Base-by-base conservation (phyloP, 345 rosid species). In the Nephelium lappaceum region DNA sequence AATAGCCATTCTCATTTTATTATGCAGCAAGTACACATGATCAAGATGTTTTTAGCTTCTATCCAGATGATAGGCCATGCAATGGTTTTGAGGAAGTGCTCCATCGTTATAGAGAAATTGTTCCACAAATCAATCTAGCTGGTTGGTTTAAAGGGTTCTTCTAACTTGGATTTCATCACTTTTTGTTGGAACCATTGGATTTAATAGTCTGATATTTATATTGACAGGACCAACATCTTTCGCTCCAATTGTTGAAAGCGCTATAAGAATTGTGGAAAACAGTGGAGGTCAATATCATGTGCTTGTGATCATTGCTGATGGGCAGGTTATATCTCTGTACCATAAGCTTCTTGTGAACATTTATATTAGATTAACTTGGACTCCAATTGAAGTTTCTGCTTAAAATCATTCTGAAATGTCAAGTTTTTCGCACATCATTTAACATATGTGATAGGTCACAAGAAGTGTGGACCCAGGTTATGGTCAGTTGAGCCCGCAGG, bases 231-330 rank as follows among this genome's bases (percentile, higher is more conserved):
- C 90, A 12, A 89, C 89, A 53, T 89, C 90, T 27, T 87, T 89
- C 72, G 92, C 89, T 51, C 92, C 90, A 65, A 75, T 83, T 36
- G 83, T 89, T 36, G 88, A 87, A 70, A 86, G 80, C 79, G 88
- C 87, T 69, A 77, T 80, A 39, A 83, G 83, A 19, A 87, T 87
- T 14, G 89, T 86, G 69, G 90, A 89, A 77, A 75, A 79, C 61
- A 87, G 89, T 68, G 87, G 84, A 1, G 89, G 89, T 5, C 90
- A 89, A 69, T 86, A 87, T 79, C 90, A 89, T 81, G 88, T 89
- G 71, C 84, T 89, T 47, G n/a, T 89, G 79, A 89, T 87, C 76
- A 87, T 89, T 41, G 92, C 92, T 11, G 92, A 86, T 58, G 89
- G 90, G 11, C 90, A 87, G 89, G 90, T 87, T 49, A 67, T 62